A percentile compares a stretch with the other conserved stretches of the same genome.
phyloP scores from a whole-genome alignment of 495 filamentous ascomycete genomes.

The Aspergillus taichungensis region DNA sequence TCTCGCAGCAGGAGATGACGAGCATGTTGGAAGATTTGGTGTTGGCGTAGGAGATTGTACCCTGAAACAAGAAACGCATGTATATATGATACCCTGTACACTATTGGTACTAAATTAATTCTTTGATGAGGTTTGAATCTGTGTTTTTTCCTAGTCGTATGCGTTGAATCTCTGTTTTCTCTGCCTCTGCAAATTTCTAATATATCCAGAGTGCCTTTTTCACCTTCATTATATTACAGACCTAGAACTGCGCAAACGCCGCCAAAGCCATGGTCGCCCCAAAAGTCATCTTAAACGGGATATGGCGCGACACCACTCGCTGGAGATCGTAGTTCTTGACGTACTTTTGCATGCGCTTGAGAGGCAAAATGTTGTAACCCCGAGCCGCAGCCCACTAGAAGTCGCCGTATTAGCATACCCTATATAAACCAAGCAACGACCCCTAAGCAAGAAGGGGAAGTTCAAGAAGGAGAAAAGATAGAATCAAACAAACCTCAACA shows the following conservation, averaged over 20 bases:
- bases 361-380: constrained; percentile 64
- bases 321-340: constrained; percentile 49
- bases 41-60: constrained; percentile 15
- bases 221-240: background rate
- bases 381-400: constrained; percentile 58
- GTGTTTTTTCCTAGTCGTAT: too few species aligned
- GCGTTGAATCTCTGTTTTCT: too few species aligned
- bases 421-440: constrained; percentile 1
- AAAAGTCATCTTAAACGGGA: constrained; percentile 73
- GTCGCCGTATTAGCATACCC: too few species aligned
- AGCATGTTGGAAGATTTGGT: constrained; percentile 79
- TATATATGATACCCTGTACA: background rate
- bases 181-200: too few species aligned
- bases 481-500: constrained; percentile 50
- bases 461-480: background rate
- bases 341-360: constrained; percentile 49
- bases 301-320: constrained; percentile 53
- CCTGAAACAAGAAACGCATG: constrained; percentile 3
- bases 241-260: constrained; percentile 52
- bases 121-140: background rate
- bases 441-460: too few species aligned
- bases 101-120: constrained; percentile 10
- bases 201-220: background rate
- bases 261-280: constrained; percentile 69
- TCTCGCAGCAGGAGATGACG: constrained; percentile 83